Conservation (phyloP, 352 stramenopile genomes). For the Pythium phragmiticola region DNA sequence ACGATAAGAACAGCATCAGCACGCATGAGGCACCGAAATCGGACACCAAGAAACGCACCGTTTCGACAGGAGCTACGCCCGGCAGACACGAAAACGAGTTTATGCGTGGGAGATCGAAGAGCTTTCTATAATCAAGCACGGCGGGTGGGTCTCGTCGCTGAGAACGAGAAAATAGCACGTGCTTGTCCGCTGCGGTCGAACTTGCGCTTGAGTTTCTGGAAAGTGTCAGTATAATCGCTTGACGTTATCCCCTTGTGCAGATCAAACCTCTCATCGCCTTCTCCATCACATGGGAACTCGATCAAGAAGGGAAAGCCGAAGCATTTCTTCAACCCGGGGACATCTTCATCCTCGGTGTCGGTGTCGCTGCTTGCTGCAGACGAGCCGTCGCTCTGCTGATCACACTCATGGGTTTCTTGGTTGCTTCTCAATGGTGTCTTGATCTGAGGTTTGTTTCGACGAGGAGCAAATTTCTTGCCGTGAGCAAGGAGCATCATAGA, state of each 20-base stretch:
- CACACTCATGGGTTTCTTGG: slow-evolving; percentile 5
- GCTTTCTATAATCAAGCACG: slow-evolving; percentile 14
- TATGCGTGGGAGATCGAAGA: not conserved
- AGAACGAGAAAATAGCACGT: not conserved
- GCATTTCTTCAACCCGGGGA: slow-evolving; percentile 11
- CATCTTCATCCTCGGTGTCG: slow-evolving; percentile 18
- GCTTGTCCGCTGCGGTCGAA: not conserved
- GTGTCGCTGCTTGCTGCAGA: slow-evolving; percentile 5
- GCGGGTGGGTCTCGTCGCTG: not conserved
- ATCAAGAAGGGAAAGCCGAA: slow-evolving; percentile 1
- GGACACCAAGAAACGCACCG: not conserved
- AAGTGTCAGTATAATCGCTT: not conserved
- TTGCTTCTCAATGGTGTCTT: slow-evolving; percentile 7
- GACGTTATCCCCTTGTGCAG: not conserved
- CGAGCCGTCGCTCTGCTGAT: slow-evolving; percentile 4
- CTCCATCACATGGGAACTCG: slow-evolving; percentile 11
- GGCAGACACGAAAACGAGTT: not conserved
- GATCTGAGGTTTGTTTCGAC: not conserved
- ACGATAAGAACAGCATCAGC: not conserved
- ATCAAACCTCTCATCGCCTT: slow-evolving; percentile 2
- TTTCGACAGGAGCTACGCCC: not conserved
- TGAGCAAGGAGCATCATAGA: slow-evolving; percentile 12
- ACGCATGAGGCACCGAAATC: not conserved
- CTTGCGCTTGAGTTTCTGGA: not conserved
- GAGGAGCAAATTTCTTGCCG: not conserved